Evolutionary conservation across 495 filamentous ascomycete genomes (phyloP).

Genomic region (Trypethelium eluteriae): DNA sequence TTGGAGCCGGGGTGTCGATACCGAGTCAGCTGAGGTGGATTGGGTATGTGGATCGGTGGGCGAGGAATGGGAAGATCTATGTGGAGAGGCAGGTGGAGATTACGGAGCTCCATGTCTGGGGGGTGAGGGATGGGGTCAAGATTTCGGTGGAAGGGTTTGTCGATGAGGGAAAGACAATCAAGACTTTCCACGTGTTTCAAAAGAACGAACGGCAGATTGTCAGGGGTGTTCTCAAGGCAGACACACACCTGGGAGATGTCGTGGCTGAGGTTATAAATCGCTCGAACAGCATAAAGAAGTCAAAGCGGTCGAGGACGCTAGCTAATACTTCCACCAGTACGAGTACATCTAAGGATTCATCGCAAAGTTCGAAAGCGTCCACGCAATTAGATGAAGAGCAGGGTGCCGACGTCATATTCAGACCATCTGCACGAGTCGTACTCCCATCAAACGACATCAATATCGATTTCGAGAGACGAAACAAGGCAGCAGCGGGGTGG

Average conservation of each 20-base stretch:
- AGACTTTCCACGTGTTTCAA: constrained; percentile 72
- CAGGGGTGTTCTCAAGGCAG: constrained; percentile 26
- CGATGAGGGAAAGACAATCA: constrained; percentile 79
- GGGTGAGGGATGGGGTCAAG: constrained; percentile 78
- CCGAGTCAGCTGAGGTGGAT: constrained; percentile 85
- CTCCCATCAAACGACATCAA: constrained; percentile 79
- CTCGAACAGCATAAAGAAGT: constrained; percentile 18
- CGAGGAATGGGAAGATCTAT: constrained; percentile 66
- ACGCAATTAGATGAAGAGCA: constrained; percentile 21
- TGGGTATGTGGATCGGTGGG: constrained; percentile 84
- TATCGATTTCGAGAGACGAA: constrained; percentile 77
- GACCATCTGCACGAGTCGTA: constrained; percentile 55
- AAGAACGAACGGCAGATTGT: constrained; percentile 66
- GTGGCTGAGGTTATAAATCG: constrained; percentile 40
- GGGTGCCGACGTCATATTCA: constrained; percentile 59
- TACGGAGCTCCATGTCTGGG: constrained; percentile 83
- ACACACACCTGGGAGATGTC: constrained; percentile 46
- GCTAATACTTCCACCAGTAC: not conserved
- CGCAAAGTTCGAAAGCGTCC: not conserved
- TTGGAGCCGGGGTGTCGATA: constrained; percentile 86
- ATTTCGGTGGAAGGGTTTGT: constrained; percentile 77
- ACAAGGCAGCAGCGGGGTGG: constrained; percentile 65
- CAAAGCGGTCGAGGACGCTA: constrained; percentile 20
- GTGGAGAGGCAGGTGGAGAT: constrained; percentile 79
- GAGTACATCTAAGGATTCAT: not conserved